Evolutionary conservation across 169 alveolate genomes (phyloP).

Genomic region (Plasmodium relictum): DNA sequence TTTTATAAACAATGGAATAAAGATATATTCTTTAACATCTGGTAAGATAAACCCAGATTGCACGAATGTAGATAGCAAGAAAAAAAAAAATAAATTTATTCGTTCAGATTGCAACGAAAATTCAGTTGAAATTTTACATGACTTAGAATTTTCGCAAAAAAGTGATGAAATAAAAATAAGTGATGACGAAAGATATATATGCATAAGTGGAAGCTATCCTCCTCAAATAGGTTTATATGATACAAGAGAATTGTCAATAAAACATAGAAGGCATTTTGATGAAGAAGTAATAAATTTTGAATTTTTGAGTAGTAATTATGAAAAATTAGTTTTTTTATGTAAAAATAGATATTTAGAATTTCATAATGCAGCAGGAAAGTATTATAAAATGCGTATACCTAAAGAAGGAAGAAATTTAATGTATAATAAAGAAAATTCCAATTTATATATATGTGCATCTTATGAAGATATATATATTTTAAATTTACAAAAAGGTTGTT

Average conservation of each 20-base stretch:
- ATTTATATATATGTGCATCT: slow-evolving; percentile 79
- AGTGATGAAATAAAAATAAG: slow-evolving; percentile 83
- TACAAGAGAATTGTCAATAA: slow-evolving; percentile 82
- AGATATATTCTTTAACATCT: slow-evolving; percentile 61
- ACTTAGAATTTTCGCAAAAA: slow-evolving; percentile 85
- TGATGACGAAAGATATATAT: slow-evolving; percentile 81
- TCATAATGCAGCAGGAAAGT: slow-evolving; percentile 86
- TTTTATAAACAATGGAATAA: slow-evolving; percentile 71
- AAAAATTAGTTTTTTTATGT: slow-evolving; percentile 84
- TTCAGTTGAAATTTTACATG: slow-evolving; percentile 83
- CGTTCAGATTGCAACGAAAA: background rate
- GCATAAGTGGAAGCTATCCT: slow-evolving; percentile 85
- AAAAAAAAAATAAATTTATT: slow-evolving; percentile 10
- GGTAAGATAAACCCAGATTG: slow-evolving; percentile 40
- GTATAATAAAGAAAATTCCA: slow-evolving; percentile 79
- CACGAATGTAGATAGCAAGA: background rate
- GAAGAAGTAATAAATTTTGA: slow-evolving; percentile 81
- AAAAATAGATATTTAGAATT: slow-evolving; percentile 80
- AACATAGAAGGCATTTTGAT: slow-evolving; percentile 86
- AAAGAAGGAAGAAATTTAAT: slow-evolving; percentile 85
- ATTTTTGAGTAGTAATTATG: slow-evolving; percentile 82
- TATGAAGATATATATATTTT: slow-evolving; percentile 80
- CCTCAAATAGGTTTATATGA: slow-evolving; percentile 88
- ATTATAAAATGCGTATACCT: slow-evolving; percentile 84
- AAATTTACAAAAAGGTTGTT: slow-evolving; percentile 55